Evolutionary conservation across 305 asterid species (phyloP), one percentile per base, ranked within the genome.

Genomic region (Fraxinus sp.): DNA sequence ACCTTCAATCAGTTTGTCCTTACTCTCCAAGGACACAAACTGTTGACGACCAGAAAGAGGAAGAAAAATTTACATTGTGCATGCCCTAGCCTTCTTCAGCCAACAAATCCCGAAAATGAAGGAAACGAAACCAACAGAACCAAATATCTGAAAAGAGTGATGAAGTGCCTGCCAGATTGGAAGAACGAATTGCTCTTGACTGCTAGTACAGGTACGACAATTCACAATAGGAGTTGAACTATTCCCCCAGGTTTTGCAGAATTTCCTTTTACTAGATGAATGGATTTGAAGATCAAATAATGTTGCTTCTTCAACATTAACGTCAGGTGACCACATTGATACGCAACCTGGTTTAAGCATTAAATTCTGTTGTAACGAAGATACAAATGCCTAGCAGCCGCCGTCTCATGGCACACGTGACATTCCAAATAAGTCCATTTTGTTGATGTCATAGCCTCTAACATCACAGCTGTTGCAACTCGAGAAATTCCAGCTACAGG

Each of bases 1-100:
- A 13, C 43, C 0, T 83, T 83, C 28, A 79, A 49, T 79, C 72
- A 74, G 7, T 57, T 79, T 26, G 22, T 83, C 32, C 33, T 83
- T 3, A 49, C 77, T 2, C 43, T 79, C 3, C 30, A 59, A 52
- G 81, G 77, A 4, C 70, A 83, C 73, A 79, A 11, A 64, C 62
- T 13, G 0, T 79, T 5, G 8, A 11, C 1, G 4, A 77, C 10
- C 18, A 24, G 55, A 52, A 36, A 1, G 81, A 82, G 11, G 55
- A 77, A 64, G 85, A 82, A 1, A 77, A 66, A 9, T 9, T n/a
- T 82, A 49, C 30, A 3, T 83, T 16, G 77, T 70, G 33, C 68
- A 83, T 2, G 77, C 55, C n/a, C 80, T 46, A 49, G 52, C 75
- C 5, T 39, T 71, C 4, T 36, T 49, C 9, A 14, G 76, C 5